A percentile compares a stretch with the other conserved stretches of the same genome.
Evolutionary conservation across 345 rosid genomes (phyloP).

Genomic region (Eucalyptus camaldulensis): DNA sequence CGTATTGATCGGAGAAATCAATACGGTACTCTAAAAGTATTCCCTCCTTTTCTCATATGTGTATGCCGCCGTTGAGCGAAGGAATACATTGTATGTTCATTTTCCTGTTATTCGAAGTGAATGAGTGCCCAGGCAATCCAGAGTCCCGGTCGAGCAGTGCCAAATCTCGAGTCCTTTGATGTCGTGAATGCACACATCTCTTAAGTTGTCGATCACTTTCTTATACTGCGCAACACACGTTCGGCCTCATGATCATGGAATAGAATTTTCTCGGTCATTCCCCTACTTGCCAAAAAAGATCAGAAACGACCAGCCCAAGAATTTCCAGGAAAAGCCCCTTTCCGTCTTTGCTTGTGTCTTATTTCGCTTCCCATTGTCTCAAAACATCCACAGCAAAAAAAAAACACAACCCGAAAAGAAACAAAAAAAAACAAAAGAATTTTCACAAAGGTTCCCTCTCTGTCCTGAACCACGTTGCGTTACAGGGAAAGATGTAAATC

Average conservation of each 20-base stretch:
- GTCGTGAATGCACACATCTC: neutral
- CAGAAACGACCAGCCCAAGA: neutral
- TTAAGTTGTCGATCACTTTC: neutral
- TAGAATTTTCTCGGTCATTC: neutral
- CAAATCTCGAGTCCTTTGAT: neutral
- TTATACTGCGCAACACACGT: neutral
- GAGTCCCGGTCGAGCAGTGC: neutral
- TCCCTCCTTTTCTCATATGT: neutral
- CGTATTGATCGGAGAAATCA: neutral
- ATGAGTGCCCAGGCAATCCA: neutral
- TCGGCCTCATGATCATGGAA: neutral
- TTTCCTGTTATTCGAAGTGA: neutral
- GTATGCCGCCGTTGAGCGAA: neutral
- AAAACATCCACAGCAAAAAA: neutral
- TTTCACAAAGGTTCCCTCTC: neutral
- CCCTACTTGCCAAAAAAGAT: neutral
- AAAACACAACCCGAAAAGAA: neutral
- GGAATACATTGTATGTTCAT: neutral
- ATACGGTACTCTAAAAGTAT: neutral
- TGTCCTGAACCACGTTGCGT: neutral
- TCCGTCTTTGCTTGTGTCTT: neutral
- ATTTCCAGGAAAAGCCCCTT: neutral
- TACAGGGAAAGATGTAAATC: neutral
- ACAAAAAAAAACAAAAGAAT: neutral
- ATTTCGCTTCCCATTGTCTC: neutral